Base-by-base conservation (phyloP, 805 yeast species). In the Spathaspora sp. region DNA sequence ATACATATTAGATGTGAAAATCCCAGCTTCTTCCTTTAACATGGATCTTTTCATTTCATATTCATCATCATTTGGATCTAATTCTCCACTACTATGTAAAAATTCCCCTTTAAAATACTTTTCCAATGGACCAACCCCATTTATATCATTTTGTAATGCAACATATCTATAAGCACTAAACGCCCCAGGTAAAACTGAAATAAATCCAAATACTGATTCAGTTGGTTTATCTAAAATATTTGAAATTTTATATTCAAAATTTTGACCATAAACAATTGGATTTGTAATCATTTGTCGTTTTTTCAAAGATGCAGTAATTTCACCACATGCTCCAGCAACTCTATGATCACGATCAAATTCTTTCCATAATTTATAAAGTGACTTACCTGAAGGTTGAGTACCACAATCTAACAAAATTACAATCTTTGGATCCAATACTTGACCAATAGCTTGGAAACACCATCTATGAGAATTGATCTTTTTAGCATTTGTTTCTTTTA, bases 241-340 rank as follows among this genome's bases (percentile, higher is more conserved):
- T 49, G 87, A 83, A 60, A 83, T 82, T 60, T 83, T 83, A 62
- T 82, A 82, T 66, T 82, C 87, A 59, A 83, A 83, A 60, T 83
- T 83, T 61, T 83, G 88, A 7, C 82, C 82, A 14, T 85, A 85
- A 16, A 83, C 86, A 35, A 83, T 65, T 12, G 87, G 87, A 60
- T 83, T 83, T 40, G 81, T 70, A 53, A 81, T 59, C 55, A 78
- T 73, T 59, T 73, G 77, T 17, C 75, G 61, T 49, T 70, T 69
- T 39, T 73, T 73, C 64, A 83, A 68, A 62, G 80, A 74, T 2
- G 86, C 86, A 52, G 80, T 83, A 60, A 83, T 82, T 59, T 83
- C 88, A n/a, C 88, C 88, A 68, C 87, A 82, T 4, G 87, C 87
- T 23, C 88, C 88, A 4, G 87, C 88, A 26, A 83, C 83, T 52